Evolutionary conservation across 768 basidiomycete genomes (phyloP), one percentile per base, ranked within the genome.

Genomic region (Phaffia tasmanica): DNA sequence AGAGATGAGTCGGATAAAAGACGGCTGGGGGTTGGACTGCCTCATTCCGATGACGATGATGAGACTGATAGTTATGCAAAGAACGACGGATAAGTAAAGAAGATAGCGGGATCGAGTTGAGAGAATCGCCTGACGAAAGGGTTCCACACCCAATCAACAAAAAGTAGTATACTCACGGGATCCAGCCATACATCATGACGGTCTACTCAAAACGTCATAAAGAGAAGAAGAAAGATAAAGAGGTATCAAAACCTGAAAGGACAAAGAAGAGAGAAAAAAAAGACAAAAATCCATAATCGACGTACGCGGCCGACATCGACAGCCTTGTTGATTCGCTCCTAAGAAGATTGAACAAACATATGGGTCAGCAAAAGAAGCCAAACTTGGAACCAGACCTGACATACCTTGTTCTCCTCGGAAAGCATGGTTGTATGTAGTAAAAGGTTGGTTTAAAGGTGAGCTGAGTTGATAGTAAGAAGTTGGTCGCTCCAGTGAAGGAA

Each of bases 271-370:
- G 42, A 46, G 18, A 16, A 21, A 19, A 57, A 18, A 6, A 25
- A 47, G 62, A 63, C 30, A 35, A 55, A 48, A 42, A 19, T 8
- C 11, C 21, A 30, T 27, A 27, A 25, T 25, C 23, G 42, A 55
- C 61, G 25, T 11, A 68, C 67, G 11, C 57, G 27, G 62, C 67
- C 62, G 32, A 68, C 25, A n/a, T 63, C 62, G 48, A 68, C 54
- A 46, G 56, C 62, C 67, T 68, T 68, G 56, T 63, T 68, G 67
- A 68, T 68, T 54, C 67, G 67, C n/a, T 68, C 67, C 67, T 68
- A 42, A 19, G 18, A 29, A 29, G 29, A 50, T 55, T 30, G 35
- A 48, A 23, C 49, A 6, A 29, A 46, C 35, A 61, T 16, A 7
- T 21, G 42, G 63, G 29, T 21, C 1, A 9, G 9, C 8, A 54